Base-by-base conservation (phyloP, 2,329 filamentous ascomycete species). In the Ceratocystis cubensis region DNA sequence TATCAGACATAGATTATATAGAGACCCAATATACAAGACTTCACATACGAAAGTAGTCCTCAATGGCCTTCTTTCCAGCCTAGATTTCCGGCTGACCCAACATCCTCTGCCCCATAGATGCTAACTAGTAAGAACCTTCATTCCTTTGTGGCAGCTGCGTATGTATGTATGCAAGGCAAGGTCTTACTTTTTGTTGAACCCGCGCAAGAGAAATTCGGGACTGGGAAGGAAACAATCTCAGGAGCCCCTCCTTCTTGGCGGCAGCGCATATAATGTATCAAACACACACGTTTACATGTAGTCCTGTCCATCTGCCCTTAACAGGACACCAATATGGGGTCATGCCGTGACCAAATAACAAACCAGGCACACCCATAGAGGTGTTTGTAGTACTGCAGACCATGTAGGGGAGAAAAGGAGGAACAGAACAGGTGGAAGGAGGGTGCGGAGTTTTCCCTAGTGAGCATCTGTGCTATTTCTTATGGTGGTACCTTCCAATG, bases 401-500 rank as follows among this genome's bases (percentile, higher is more conserved):
- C 17, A 3, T 41, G 13, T 13, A 13, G 10, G 10, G 10, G 37
- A 15, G 10, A 41, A 41, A 41, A 41, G 37, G 37, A 41, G 37
- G 37, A 13, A 13, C 37, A 41, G 37, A 15, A 15, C 48, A 50
- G 8, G 22, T 3, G n/a, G 20, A 25, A 8, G 48, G 17, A 50
- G 10, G 48, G 48, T 10, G 48, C 20, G 48, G 20, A 13, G 48
- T 50, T 22, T 25, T 20, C n/a, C 8, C 48, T 25, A 20, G 20
- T 22, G 7, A 41, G 5, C 8, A 8, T 10, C n/a, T 25, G 48
- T 50, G 22, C 30, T 61, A 41, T 41, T 41, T 41, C 13, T 15
- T 41, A 15, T 15, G 37, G 37, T 15, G 37, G 61, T 63, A 20
- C 33, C 30, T 66, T 61, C 63, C 65, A 30, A 67, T 65, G 56